These are phyloP conservation scores for Amanita thiersii DNA, from an alignment of 768 basidiomycete genomes.

Conservation along the genomic window DNA sequence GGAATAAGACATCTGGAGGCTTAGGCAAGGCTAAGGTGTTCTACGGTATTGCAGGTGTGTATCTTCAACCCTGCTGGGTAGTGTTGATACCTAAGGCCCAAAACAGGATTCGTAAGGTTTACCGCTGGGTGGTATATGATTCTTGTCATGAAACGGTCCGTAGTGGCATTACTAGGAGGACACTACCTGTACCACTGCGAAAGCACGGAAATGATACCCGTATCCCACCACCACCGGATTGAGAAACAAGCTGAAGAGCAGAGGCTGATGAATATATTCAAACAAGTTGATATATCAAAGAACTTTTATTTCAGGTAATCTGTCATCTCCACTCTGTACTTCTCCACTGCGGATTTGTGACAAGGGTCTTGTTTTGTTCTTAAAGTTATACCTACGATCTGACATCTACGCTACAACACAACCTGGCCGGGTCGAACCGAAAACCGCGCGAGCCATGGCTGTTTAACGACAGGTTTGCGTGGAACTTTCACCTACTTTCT, in stretches of 20 bases:
- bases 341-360: too few relatives aligned
- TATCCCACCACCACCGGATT: constrained; percentile 72
- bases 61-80: neutral
- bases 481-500: constrained; percentile 86
- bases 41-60: constrained; percentile 75
- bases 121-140: constrained; percentile 97
- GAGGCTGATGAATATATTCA: constrained; percentile 83
- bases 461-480: constrained; percentile 86
- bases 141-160: constrained; percentile 79
- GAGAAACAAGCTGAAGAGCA: constrained; percentile 88
- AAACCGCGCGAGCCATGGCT: constrained; percentile 42
- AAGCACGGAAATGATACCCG: constrained; percentile 73
- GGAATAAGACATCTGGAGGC: constrained; percentile 84
- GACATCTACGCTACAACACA: constrained; percentile 91
- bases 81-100: neutral
- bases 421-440: constrained; percentile 58
- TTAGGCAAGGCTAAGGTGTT: constrained; percentile 71
- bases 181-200: constrained; percentile 98
- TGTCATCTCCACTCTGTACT: neutral
- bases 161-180: constrained; percentile 89
- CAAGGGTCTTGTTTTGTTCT: too few relatives aligned
- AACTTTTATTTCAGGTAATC: constrained; percentile 95
- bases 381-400: constrained; percentile 93
- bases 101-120: constrained; percentile 84
- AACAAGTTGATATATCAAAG: constrained; percentile 96